Percentiles rank a stretch among this genome's conserved stretches.
Conservation (phyloP, 371 early-diverging fungal genomes). For the Mucor piriformis region DNA sequence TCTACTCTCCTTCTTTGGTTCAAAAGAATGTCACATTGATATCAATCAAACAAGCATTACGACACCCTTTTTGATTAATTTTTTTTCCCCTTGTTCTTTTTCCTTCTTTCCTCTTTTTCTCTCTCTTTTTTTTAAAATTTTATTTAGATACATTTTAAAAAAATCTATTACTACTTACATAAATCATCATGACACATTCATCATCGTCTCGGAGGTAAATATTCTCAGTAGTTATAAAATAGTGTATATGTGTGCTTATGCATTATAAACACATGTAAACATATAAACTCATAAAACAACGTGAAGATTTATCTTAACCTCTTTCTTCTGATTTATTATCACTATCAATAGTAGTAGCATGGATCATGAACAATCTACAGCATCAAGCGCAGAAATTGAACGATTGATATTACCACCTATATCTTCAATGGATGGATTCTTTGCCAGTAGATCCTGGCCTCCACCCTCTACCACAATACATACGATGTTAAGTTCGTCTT, state of each 20-base stretch:
- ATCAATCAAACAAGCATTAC: slow-evolving; percentile 11
- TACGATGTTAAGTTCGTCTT: not conserved
- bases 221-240: not conserved
- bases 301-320: not conserved
- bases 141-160: too few species aligned
- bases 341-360: not conserved
- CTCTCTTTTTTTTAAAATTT: not conserved
- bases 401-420: slow-evolving; percentile 25
- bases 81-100: slow-evolving; percentile 1
- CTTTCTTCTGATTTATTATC: too few species aligned
- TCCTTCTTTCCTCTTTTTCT: not conserved
- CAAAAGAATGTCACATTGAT: slow-evolving; percentile 13
- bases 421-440: slow-evolving; percentile 17
- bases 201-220: slow-evolving; percentile 3
- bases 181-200: slow-evolving; percentile 4
- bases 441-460: slow-evolving; percentile 19
- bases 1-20: not conserved
- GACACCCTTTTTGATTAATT: slow-evolving; percentile 1
- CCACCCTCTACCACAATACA: slow-evolving; percentile 11
- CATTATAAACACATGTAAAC: not conserved
- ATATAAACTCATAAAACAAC: not conserved
- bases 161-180: not conserved
- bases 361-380: not conserved
- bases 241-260: not conserved
- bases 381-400: slow-evolving; percentile 1